These are phyloP conservation scores for Parmelia sp. DNA, from an alignment of 495 filamentous ascomycete species.

Conservation along the genomic window DNA sequence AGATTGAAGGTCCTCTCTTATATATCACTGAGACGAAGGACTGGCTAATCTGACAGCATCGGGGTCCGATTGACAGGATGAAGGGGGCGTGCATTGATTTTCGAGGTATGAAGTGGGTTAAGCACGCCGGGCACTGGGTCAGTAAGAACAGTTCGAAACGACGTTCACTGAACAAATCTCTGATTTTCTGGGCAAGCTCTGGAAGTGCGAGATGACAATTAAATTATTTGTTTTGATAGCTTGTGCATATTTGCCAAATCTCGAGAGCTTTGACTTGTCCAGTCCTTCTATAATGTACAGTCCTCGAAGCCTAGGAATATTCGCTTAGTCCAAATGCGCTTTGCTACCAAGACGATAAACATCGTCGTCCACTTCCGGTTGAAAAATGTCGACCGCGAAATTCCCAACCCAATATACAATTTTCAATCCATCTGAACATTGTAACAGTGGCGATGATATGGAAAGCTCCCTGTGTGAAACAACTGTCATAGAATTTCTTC, in stretches of 20 bases:
- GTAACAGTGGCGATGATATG: neutral
- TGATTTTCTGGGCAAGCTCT: conserved; percentile 33
- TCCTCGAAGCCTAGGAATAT: neutral
- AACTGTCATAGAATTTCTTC: no score
- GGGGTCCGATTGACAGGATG: conserved; percentile 56
- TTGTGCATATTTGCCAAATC: neutral
- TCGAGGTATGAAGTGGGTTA: conserved; percentile 43
- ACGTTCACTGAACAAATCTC: conserved; percentile 46
- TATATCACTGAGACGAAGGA: conserved; percentile 57
- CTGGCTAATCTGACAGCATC: conserved; percentile 64
- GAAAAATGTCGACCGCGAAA: no score
- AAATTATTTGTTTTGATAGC: neutral
- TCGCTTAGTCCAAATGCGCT: neutral
- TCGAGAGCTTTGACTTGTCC: neutral
- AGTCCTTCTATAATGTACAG: neutral
- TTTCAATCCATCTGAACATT: neutral
- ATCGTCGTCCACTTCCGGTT: no score
- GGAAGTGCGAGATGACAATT: neutral
- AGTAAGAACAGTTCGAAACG: conserved; percentile 56
- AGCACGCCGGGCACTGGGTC: conserved; percentile 63
- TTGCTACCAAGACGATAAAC: neutral
- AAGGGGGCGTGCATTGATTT: conserved; percentile 46
- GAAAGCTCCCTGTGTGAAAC: neutral
- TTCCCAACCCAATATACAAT: no score
- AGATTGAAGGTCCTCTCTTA: conserved; percentile 54